Evolutionary conservation across 1,284 basidiomycete species (phyloP).

Genomic region (Apiotrichum domesticum): DNA sequence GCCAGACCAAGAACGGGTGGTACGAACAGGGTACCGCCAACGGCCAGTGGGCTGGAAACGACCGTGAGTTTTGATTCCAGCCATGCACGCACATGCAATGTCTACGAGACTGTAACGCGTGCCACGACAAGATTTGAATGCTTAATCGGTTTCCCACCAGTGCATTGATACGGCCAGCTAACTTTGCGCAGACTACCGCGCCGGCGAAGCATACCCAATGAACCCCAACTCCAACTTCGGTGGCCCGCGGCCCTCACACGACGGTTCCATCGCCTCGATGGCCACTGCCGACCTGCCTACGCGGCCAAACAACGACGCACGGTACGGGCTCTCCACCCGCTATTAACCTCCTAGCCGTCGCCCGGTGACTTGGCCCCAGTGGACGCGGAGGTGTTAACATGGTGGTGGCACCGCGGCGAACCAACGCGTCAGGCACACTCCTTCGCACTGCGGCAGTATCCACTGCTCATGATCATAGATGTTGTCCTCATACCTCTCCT

Average conservation of each 20-base stretch:
- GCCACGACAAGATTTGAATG: too few relatives aligned
- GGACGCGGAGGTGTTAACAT: too few relatives aligned
- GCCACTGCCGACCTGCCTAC: constrained; percentile 9
- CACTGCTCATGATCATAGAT: too few relatives aligned
- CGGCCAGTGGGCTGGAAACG: constrained; percentile 2
- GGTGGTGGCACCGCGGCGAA: too few relatives aligned
- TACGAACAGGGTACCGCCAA: constrained; percentile 10
- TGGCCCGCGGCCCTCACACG: not conserved
- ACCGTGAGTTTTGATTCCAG: not conserved
- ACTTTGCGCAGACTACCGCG: not conserved
- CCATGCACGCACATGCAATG: not conserved
- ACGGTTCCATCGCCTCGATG: constrained; percentile 7
- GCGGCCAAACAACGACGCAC: not conserved
- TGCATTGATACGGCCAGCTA: not conserved
- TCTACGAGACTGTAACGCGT: too few relatives aligned
- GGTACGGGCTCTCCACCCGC: not conserved
- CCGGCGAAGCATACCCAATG: not conserved
- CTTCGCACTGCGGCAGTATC: too few relatives aligned
- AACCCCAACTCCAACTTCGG: not conserved
- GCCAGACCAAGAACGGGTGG: constrained; percentile 10
- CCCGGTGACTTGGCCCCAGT: too few relatives aligned
- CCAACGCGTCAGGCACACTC: too few relatives aligned
- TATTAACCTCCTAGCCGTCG: not conserved
- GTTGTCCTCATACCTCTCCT: too few relatives aligned
- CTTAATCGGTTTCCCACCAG: too few relatives aligned